Evolutionary conservation across 83 land plant species (phyloP).

Genomic region (Diphasiastrum complanatum): DNA sequence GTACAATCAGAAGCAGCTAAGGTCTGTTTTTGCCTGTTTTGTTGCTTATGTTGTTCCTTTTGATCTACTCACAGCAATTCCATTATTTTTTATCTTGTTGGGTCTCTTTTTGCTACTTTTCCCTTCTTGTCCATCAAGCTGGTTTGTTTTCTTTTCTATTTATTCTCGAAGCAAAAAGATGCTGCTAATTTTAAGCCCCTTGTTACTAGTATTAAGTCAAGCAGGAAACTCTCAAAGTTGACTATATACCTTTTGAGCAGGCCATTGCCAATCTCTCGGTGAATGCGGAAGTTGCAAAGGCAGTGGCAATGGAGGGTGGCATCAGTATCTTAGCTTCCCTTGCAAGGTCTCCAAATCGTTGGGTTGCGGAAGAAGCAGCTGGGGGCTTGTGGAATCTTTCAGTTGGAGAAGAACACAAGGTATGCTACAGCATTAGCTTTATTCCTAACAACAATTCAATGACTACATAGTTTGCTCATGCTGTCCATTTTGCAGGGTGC

Average conservation of each 20-base stretch:
- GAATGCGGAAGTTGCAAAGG: conserved; percentile 88
- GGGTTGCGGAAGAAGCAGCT: conserved; percentile 99
- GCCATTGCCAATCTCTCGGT: conserved; percentile 97
- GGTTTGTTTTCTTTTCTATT: no score
- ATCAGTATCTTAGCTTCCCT: conserved; percentile 70
- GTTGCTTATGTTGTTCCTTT: no score
- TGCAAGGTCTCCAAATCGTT: conserved; percentile 84
- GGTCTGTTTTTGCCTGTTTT: no score
- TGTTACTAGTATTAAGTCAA: no score
- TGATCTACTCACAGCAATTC: no score
- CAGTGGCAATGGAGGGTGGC: conserved; percentile 93
- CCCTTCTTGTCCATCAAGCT: no score
- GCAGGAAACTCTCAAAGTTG: no score
- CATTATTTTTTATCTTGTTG: no score
- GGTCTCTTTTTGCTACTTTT: no score
- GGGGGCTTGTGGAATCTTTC: conserved; percentile 99
- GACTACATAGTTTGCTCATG: neutral
- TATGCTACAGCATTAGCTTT: conserved; percentile 12
- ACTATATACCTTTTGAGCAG: no score
- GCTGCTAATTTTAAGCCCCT: no score
- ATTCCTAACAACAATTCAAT: neutral
- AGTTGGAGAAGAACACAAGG: conserved; percentile 99
- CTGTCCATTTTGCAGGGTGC: conserved; percentile 53
- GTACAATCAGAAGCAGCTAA: conserved; percentile 98
- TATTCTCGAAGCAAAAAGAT: no score